Base-by-base conservation (phyloP, 2,329 filamentous ascomycete species). In the Blastomyces parvus region DNA sequence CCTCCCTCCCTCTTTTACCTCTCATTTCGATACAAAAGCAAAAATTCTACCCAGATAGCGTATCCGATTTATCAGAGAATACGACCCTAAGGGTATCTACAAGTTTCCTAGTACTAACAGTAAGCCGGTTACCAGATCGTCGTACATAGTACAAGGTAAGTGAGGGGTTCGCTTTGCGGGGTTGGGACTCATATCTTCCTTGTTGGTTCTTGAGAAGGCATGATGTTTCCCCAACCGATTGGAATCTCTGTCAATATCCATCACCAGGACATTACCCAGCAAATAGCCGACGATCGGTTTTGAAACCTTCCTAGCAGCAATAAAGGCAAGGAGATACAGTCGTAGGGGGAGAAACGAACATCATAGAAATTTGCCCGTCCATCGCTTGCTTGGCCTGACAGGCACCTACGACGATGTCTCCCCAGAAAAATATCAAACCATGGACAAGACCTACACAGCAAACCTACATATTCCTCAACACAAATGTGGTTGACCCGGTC, bases 401-500 rank as follows among this genome's bases (percentile, higher is more conserved):
- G 30, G 9, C 14, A 40, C 1, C 11, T 14, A 40, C 14, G 38
- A 33, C 27, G 40, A 59, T 59, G 57, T 46, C 57, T 59, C 57
- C 33, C 14, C 40, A 59, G 42, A 40, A 33, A 33, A 46, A 46
- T 8, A 33, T 59, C 57, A 59, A 59, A 30, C 57, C 57, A 30
- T 48, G 57, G 57, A 46, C 42, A 40, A 27, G 57, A 6, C 40
- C 25, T 19, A 17, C 57, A n/a, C 57, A 59, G 40, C 6, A 48
- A 30, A 48, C 25, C 38, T 59, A 46, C 17, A 59, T 59, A 27
- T 59, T 59, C 22, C 57, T 59, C 27, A 80, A 81, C 63, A 78
- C 78, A 59, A 79, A 75, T 60, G 66, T 82, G 33, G 70, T 82
- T 40, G 77, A 82, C 63, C 66, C 76, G 0, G 70, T 70, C 14